phyloP scores from a whole-genome alignment of 768 basidiomycete species.

The Xerocomellus dryophilus region DNA sequence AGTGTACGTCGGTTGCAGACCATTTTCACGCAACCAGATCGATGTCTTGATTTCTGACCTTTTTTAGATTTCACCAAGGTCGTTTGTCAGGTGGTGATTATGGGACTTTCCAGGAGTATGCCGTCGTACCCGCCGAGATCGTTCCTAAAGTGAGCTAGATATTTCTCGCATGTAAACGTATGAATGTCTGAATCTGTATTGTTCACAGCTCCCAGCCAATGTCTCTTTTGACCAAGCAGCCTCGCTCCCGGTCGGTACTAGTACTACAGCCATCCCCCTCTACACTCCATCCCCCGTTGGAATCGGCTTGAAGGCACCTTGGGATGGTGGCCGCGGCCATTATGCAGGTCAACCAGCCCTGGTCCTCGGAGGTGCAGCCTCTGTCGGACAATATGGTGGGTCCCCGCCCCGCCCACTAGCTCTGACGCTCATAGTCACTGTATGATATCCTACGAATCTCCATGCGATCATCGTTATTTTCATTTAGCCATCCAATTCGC shows the following conservation, averaged over 20 bases:
- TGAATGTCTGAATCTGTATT: constrained; percentile 10
- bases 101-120: constrained; percentile 29
- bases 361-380: constrained; percentile 37
- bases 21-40: neutral
- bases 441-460: no score
- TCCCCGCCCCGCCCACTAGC: constrained; percentile 24
- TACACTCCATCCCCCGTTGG: constrained; percentile 30
- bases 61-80: constrained; percentile 21
- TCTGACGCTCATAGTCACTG: constrained; percentile 3
- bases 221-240: constrained; percentile 30
- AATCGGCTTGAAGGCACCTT: constrained; percentile 33
- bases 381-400: constrained; percentile 39
- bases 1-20: constrained; percentile 6
- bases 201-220: constrained; percentile 35
- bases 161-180: neutral
- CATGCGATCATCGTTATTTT: neutral
- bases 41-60: neutral
- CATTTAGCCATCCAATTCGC: constrained; percentile 35
- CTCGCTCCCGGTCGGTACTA: constrained; percentile 34
- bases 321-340: constrained; percentile 32
- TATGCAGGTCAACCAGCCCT: constrained; percentile 32
- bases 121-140: constrained; percentile 22
- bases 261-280: constrained; percentile 33
- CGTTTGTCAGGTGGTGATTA: neutral
- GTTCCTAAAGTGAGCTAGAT: constrained; percentile 8